A percentile compares a stretch with the other conserved stretches of the same genome.
These are phyloP conservation scores for Podaxis sp. DNA, from an alignment of 768 basidiomycete species.

Conservation along the genomic window DNA sequence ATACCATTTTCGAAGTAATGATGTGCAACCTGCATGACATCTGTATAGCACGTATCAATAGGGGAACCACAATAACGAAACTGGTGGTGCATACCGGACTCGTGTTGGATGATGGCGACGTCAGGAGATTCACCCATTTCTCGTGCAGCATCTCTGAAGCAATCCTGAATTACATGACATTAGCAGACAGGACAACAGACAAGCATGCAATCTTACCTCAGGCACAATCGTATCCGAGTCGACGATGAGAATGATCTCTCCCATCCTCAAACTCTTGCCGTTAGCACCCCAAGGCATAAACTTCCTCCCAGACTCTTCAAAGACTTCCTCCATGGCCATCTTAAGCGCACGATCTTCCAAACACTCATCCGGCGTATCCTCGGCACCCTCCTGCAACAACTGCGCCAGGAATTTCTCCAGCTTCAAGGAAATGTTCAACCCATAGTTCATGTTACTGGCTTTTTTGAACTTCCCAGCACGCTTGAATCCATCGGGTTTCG, in stretches of 20 bases:
- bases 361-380: constrained; percentile 43
- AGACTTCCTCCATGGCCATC: constrained; percentile 72
- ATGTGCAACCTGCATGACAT: constrained; percentile 86
- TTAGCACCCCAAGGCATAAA: constrained; percentile 77
- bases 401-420: constrained; percentile 51
- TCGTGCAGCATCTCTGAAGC: constrained; percentile 85
- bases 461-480: constrained; percentile 93
- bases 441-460: constrained; percentile 83
- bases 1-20: constrained; percentile 92
- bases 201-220: constrained; percentile 40
- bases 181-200: background rate
- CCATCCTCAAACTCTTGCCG: constrained; percentile 71
- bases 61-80: background rate
- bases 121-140: constrained; percentile 80
- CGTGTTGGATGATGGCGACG: constrained; percentile 88
- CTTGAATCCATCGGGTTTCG: constrained; percentile 81
- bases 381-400: constrained; percentile 41
- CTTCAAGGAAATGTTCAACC: constrained; percentile 59
- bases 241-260: constrained; percentile 78
- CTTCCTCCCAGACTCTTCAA: constrained; percentile 49
- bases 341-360: constrained; percentile 75
- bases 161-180: constrained; percentile 48
- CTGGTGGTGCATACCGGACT: constrained; percentile 51
- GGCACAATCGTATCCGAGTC: constrained; percentile 80
- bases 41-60: constrained; percentile 25